Evolutionary conservation across 495 filamentous ascomycete genomes (phyloP).

Genomic region (Apiosordaria backusii): DNA sequence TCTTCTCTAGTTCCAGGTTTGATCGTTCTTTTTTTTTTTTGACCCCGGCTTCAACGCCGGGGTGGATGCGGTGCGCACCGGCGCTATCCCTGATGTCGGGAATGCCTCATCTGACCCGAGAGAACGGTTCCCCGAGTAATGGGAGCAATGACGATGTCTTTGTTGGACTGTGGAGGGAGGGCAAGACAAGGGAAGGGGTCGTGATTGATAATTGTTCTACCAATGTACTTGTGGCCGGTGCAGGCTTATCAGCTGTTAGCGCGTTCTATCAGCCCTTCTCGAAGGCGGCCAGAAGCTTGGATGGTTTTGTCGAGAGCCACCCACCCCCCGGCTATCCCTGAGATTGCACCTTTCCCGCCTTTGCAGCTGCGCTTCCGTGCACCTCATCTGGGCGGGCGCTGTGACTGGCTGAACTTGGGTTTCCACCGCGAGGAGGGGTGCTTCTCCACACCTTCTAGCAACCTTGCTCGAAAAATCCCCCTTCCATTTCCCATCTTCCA

Average conservation of each 20-base stretch:
- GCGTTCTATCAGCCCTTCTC: slow-evolving; percentile 38
- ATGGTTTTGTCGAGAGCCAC: slow-evolving; percentile 11
- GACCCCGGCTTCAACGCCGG: not conserved
- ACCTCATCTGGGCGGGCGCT: not conserved
- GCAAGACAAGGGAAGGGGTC: not conserved
- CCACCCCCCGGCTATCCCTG: slow-evolving; percentile 20
- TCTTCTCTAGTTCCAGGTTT: slow-evolving; percentile 2
- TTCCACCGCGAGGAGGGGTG: slow-evolving; percentile 10
- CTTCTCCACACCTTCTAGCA: slow-evolving; percentile 22
- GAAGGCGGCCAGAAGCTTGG: slow-evolving; percentile 35
- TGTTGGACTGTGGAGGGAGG: not conserved
- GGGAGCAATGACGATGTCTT: not conserved
- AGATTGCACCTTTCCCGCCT: slow-evolving; percentile 32
- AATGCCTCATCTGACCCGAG: not conserved
- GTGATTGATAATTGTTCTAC: not conserved
- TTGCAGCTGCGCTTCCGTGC: slow-evolving; percentile 20
- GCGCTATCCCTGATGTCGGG: too few species aligned
- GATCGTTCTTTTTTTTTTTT: slow-evolving; percentile 9
- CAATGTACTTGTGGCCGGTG: not conserved
- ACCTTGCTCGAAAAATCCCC: slow-evolving; percentile 11
- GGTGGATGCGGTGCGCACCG: not conserved
- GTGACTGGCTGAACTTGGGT: slow-evolving; percentile 20
- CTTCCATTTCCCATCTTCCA: slow-evolving; percentile 15
- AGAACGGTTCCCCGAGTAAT: not conserved
- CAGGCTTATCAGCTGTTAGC: slow-evolving; percentile 13